Evolutionary conservation across 1,139 yeast genomes (phyloP).

Genomic region (Waltiozyma sp.): DNA sequence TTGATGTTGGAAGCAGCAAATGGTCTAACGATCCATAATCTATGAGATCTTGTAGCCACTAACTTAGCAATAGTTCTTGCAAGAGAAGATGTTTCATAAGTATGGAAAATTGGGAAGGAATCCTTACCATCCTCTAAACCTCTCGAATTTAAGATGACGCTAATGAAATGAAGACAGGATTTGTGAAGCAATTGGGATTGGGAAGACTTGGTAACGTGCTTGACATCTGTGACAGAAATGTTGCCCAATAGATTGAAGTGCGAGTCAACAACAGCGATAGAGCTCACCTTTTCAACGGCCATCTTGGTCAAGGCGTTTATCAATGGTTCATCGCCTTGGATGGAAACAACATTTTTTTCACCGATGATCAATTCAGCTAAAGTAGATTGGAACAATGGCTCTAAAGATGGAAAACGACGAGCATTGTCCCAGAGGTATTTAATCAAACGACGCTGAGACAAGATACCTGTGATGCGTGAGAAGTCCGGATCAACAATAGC

Average conservation of each 20-base stretch:
- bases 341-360: slow-evolving; percentile 55
- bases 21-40: slow-evolving; percentile 85
- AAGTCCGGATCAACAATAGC: slow-evolving; percentile 55
- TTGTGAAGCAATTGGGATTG: slow-evolving; percentile 73
- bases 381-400: slow-evolving; percentile 56
- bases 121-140: slow-evolving; percentile 94
- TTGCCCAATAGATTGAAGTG: slow-evolving; percentile 72
- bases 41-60: slow-evolving; percentile 89
- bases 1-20: slow-evolving; percentile 8
- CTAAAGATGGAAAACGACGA: slow-evolving; percentile 70
- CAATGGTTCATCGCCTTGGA: slow-evolving; percentile 75
- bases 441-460: slow-evolving; percentile 81
- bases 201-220: slow-evolving; percentile 73
- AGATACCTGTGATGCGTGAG: slow-evolving; percentile 54
- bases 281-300: slow-evolving; percentile 77
- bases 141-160: slow-evolving; percentile 75
- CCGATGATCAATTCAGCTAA: slow-evolving; percentile 63
- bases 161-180: slow-evolving; percentile 77
- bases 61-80: slow-evolving; percentile 88
- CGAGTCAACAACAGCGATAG: slow-evolving; percentile 88
- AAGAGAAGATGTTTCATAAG: slow-evolving; percentile 63
- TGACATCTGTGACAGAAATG: slow-evolving; percentile 88
- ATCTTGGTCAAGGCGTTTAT: slow-evolving; percentile 79
- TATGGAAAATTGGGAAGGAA: slow-evolving; percentile 93
- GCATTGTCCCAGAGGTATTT: slow-evolving; percentile 88